A percentile compares a stretch with the other conserved stretches of the same genome.
Evolutionary conservation across 2,329 filamentous ascomycete species (phyloP).

Genomic region (Emericellopsis atlantica): DNA sequence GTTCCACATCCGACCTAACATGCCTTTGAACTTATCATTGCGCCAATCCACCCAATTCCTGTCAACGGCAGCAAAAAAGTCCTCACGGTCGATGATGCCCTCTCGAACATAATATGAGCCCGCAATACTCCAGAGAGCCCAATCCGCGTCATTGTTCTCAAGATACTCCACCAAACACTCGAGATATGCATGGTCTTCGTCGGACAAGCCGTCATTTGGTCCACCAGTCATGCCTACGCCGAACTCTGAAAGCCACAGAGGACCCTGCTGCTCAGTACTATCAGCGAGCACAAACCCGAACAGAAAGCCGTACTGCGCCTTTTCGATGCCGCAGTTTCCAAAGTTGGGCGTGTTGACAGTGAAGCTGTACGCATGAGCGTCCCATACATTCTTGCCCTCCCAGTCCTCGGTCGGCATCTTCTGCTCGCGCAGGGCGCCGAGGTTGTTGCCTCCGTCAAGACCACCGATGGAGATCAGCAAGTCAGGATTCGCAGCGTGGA

Average conservation of each 20-base stretch:
- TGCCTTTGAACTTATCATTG: slow-evolving; percentile 19
- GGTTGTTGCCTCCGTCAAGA: slow-evolving; percentile 38
- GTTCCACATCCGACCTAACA: slow-evolving; percentile 24
- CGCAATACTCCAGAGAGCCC: slow-evolving; percentile 45
- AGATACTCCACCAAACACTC: slow-evolving; percentile 39
- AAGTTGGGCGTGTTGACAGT: slow-evolving; percentile 32
- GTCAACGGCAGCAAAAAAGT: slow-evolving; percentile 38
- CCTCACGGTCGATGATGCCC: slow-evolving; percentile 33
- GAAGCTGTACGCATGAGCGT: slow-evolving; percentile 46
- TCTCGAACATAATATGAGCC: slow-evolving; percentile 47
- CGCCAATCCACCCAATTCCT: slow-evolving; percentile 24
- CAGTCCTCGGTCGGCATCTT: slow-evolving; percentile 30
- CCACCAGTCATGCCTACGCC: slow-evolving; percentile 37
- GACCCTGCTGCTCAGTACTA: slow-evolving; percentile 32
- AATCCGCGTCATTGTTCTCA: slow-evolving; percentile 42
- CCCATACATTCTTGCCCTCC: slow-evolving; percentile 43
- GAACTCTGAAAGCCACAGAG: slow-evolving; percentile 47
- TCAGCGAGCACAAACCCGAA: slow-evolving; percentile 40
- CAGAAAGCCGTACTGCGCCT: slow-evolving; percentile 30
- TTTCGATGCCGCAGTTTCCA: slow-evolving; percentile 27
- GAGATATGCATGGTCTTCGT: slow-evolving; percentile 33
- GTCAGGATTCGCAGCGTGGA: slow-evolving; percentile 38
- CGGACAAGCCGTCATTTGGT: slow-evolving; percentile 24
- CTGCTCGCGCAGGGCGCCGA: slow-evolving; percentile 25
- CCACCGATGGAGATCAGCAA: slow-evolving; percentile 42